Base-by-base conservation (phyloP, 2,329 filamentous ascomycete species). In the Pseudonectria foliicola region DNA sequence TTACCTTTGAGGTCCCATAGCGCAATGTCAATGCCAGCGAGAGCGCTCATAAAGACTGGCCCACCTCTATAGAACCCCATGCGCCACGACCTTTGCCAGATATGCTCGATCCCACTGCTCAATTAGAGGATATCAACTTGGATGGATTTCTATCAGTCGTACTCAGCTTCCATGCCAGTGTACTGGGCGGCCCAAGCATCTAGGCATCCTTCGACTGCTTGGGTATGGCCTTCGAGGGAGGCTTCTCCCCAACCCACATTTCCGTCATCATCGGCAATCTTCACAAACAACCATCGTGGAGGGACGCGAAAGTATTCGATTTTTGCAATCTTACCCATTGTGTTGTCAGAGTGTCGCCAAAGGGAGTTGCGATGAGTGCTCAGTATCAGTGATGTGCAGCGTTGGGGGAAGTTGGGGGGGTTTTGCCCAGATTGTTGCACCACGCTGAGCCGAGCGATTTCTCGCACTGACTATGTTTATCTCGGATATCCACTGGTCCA, bases 21-120 rank as follows among this genome's bases (percentile, higher is more conserved):
- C 0, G 83, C 83, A 55, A 89, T 89, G 51, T 89, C 84, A 33
- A 89, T 76, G 3, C 85, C 85, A 1, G 82, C 75, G 12, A 89
- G 60, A 0, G 84, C 85, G 45, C 77, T 84, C 82, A 89, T 88
- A 45, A 89, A 80, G 8, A 89, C 83, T 0, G 84, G 81, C 0
- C 84, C 85, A 3, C 84, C 84, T 18, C 85, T 70, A 57, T 89
- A 89, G 57, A 89, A 90, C 0, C 76, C 75, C 27, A 73, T 65
- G 27, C 84, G 71, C 73, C 79, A 88, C 16, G 75, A 74, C 44
- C 73, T 70, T 54, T 87, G 83, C 85, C 85, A 89, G 38, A 89
- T 81, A 43, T 86, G 79, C 53, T 89, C 84, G 44, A 89, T 88
- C 31, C 86, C 77, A 52, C 80, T 84, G 29, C 6, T 2, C 12